Evolutionary conservation across 208 protist species (phyloP).

Genomic region (Phytomonas sp.): DNA sequence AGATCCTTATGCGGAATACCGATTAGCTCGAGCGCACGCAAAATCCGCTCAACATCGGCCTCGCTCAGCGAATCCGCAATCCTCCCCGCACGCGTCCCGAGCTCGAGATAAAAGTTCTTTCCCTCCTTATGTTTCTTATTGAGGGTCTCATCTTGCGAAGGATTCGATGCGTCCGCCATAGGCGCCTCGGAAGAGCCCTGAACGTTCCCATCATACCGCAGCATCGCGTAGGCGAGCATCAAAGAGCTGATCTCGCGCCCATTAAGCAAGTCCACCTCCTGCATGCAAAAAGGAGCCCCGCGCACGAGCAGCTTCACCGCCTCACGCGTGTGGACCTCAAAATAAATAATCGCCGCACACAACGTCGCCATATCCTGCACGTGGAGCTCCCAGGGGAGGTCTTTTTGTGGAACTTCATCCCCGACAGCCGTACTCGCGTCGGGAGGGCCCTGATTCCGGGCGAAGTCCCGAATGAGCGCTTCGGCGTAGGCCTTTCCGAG

Average conservation of each 20-base stretch:
- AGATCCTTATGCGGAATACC: constrained; percentile 49
- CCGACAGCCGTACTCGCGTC: too few species aligned
- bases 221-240: constrained; percentile 50
- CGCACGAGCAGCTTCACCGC: constrained; percentile 36
- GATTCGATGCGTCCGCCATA: not conserved
- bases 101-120: constrained; percentile 41
- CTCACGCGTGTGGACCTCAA: constrained; percentile 35
- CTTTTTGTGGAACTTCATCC: too few species aligned
- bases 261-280: constrained; percentile 30
- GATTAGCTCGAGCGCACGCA: constrained; percentile 46
- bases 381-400: too few species aligned
- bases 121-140: not conserved
- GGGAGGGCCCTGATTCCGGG: not conserved
- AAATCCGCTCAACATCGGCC: constrained; percentile 44
- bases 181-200: not conserved
- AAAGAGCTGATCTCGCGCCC: constrained; percentile 50
- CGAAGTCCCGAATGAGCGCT: constrained; percentile 10
- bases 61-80: constrained; percentile 39
- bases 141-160: not conserved
- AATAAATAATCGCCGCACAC: constrained; percentile 57
- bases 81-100: constrained; percentile 43
- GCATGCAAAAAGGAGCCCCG: constrained; percentile 34
- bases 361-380: constrained; percentile 42
- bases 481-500: constrained; percentile 38
- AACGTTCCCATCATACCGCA: constrained; percentile 31